These are phyloP conservation scores for Hyphodiscus hymeniophilus DNA, from an alignment of 495 filamentous ascomycete species.

Conservation along the genomic window DNA sequence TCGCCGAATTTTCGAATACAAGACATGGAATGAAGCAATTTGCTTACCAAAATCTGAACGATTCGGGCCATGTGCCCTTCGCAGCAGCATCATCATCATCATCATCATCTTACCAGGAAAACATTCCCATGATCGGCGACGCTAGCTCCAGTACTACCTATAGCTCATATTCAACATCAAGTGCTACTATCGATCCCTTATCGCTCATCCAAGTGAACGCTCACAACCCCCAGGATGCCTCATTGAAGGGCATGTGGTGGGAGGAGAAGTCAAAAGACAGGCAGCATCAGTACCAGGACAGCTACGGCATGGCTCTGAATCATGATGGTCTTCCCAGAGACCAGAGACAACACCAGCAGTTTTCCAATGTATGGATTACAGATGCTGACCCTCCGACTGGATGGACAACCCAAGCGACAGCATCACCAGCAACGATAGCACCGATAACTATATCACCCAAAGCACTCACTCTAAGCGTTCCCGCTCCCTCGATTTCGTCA, in stretches of 20 bases:
- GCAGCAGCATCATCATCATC: not conserved
- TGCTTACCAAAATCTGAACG: not conserved
- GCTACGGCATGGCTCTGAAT: not conserved
- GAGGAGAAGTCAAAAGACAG: not conserved
- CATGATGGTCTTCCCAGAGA: constrained; percentile 13
- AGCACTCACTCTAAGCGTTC: constrained; percentile 14
- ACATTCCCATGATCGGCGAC: not conserved
- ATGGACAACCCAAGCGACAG: constrained; percentile 6
- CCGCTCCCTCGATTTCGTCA: constrained; percentile 7
- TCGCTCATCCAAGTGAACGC: not conserved
- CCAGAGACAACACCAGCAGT: constrained; percentile 2
- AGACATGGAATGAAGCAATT: constrained; percentile 12
- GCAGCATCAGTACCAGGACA: constrained; percentile 1
- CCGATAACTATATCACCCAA: constrained; percentile 18
- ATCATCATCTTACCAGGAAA: constrained; percentile 1
- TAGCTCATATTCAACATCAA: constrained; percentile 9
- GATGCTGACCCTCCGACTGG: not conserved
- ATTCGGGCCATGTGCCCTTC: not conserved
- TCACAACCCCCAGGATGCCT: not conserved
- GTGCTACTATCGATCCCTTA: constrained; percentile 4
- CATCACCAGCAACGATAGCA: not conserved
- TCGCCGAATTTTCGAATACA: constrained; percentile 10
- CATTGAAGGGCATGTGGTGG: constrained; percentile 7
- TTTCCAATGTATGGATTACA: constrained; percentile 6
- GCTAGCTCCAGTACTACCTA: constrained; percentile 9